Evolutionary conservation across 306 rosid genomes (phyloP), one percentile per base, ranked within the genome.

Genomic region (Glycine soja): DNA sequence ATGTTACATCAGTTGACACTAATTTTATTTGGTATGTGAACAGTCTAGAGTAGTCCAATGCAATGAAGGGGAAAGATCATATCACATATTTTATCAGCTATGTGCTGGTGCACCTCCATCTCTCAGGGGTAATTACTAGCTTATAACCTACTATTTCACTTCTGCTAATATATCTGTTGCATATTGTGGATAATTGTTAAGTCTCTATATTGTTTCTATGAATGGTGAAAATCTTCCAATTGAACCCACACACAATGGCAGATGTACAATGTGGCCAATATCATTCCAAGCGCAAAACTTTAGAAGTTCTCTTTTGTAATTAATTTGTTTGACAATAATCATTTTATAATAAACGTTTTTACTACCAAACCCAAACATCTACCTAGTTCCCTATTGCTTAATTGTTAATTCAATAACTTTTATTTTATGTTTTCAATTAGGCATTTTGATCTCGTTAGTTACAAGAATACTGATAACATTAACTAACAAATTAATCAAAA

Each of bases 41-140:
- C 96, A 94, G 98, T 94, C 98, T 50, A 88, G 98, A 88, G 98
- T 94, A 72, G 98, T 94, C 78, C 97, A 94, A 86, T 94, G 98
- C 91, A 89, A 87, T 40, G 96, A 89, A 82, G 96, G 97, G 76
- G 98, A 94, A 64, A 92, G 98, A 87, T 94, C 98, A 9, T 94
- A 94, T 78, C 98, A 94, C 83, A 94, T 94, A 82, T 94, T 94
- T 90, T 94, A 94, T 88, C 93, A 92, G 88, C 89, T 94, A 11
- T 94, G 98, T 81, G 93, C 91, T 75, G 98, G 97, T 76, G 97
- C 97, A 86, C 88, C 98, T 43, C 85, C 89, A 77, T 73, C 87
- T 59, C 90, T 92, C 14, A 87, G 88, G 86, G 95, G 97, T 92
- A 85, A 76, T 51, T 42, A 43, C 24, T 40, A 54, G 36, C 73